Evolutionary conservation across 2,329 filamentous ascomycete species (phyloP), one percentile per base, ranked within the genome.

Genomic region (Celoporthe dispersa): DNA sequence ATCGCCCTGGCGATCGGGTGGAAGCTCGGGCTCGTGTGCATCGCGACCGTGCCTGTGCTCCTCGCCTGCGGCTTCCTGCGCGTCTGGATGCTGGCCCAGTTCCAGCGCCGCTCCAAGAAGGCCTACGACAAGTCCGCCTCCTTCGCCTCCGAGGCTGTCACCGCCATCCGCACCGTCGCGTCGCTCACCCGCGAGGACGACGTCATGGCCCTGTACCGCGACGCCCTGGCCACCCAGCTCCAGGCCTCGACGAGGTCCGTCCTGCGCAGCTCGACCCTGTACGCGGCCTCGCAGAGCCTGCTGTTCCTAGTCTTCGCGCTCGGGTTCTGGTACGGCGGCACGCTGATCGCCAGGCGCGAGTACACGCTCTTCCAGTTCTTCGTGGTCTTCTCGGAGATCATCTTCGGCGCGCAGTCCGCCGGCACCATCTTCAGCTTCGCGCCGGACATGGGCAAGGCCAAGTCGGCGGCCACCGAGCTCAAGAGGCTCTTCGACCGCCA

Each of bases 321-420:
- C 4, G 94, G 92, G 1, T 98, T 98, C 84, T 98, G 93, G 93
- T 97, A 96, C 76, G 94, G 94, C 71, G 93, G 93, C 37, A 92
- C 86, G 0, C 83, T 96, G 41, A 91, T 97, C 67, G 90, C 87
- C 31, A 86, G 86, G 69, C 77, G 81, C 63, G 92, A 97, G 78
- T 95, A 96, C 79, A 79, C 81, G 73, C 86, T 94, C 76, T 95
- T 95, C 80, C 91, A 94, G 74, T 98, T 98, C 86, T 98, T 98
- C 82, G 85, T 97, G 62, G 94, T 93, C 76, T 98, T 97, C 81
- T 90, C 91, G 71, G 87, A 94, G 61, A 88, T 98, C 75, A 92
- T 98, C 76, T 98, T 97, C 76, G 94, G 94, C 68, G 92, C 94
- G 0, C 95, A 98, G 80, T 96, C 94, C 4, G 95, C 95, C 1